These are phyloP conservation scores for Fraxinus quadrangulata DNA, from an alignment of 257 asterid genomes.

Conservation along the genomic window DNA sequence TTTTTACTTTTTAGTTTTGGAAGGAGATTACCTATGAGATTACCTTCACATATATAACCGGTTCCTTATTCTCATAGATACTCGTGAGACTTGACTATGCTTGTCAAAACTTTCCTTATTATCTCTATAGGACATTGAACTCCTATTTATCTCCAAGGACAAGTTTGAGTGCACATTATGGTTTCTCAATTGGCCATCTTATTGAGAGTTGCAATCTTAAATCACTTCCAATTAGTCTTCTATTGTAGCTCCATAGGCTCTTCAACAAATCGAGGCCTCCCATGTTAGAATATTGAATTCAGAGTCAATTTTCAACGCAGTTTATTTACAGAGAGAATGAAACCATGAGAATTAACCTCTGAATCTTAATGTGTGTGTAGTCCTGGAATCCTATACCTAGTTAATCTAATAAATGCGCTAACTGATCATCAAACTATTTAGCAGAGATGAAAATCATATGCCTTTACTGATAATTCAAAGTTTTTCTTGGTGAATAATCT, in stretches of 20 bases:
- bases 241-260: background rate
- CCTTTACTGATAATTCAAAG: background rate
- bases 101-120: background rate
- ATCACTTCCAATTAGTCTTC: background rate
- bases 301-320: background rate
- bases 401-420: background rate
- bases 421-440: background rate
- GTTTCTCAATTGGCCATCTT: background rate
- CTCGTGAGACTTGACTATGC: background rate
- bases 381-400: background rate
- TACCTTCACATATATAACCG: background rate
- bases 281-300: background rate
- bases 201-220: background rate
- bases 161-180: background rate
- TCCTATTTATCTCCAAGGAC: background rate
- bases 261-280: background rate
- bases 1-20: background rate
- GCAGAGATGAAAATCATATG: background rate
- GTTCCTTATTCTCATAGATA: background rate
- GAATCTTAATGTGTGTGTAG: background rate
- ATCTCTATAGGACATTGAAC: background rate
- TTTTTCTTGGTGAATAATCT: background rate
- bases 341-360: background rate
- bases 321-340: background rate
- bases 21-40: background rate